These are phyloP conservation scores for Dryas alaskensis DNA, from an alignment of 306 rosid species.

Conservation along the genomic window DNA sequence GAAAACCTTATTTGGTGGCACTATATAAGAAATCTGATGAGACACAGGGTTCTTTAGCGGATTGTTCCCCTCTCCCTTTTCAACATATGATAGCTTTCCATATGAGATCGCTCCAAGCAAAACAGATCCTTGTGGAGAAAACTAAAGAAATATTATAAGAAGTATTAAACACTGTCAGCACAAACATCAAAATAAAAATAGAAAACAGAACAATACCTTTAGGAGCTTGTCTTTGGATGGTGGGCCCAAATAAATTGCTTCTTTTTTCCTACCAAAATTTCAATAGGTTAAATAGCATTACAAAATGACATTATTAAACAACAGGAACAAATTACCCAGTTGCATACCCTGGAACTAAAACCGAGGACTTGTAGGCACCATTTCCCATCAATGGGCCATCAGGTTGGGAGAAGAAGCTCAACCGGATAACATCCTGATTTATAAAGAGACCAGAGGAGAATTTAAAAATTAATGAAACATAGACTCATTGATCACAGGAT, in stretches of 20 bases:
- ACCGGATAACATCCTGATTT: conserved; percentile 65
- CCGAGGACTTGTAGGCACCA: conserved; percentile 68
- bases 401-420: conserved; percentile 87
- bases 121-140: conserved; percentile 75
- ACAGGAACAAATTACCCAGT: conserved; percentile 26
- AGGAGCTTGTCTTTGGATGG: conserved; percentile 87
- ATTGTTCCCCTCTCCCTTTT: conserved; percentile 46
- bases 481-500: background rate
- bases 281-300: conserved; percentile 25
- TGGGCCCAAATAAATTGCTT: conserved; percentile 84
- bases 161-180: conserved; percentile 11
- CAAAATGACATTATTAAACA: conserved; percentile 19
- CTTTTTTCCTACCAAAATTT: conserved; percentile 56
- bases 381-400: conserved; percentile 89
- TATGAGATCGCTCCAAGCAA: conserved; percentile 83
- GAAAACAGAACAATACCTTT: conserved; percentile 51
- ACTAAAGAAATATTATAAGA: conserved; percentile 43
- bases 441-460: conserved; percentile 8
- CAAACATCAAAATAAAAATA: conserved; percentile 11
- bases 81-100: conserved; percentile 56
- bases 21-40: conserved; percentile 60
- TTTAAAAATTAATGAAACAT: conserved; percentile 2
- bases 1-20: conserved; percentile 88
- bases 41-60: conserved; percentile 70
- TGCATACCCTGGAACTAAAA: conserved; percentile 81